Evolutionary conservation across 768 basidiomycete species (phyloP).

Genomic region (Xerocomellus intermedius): DNA sequence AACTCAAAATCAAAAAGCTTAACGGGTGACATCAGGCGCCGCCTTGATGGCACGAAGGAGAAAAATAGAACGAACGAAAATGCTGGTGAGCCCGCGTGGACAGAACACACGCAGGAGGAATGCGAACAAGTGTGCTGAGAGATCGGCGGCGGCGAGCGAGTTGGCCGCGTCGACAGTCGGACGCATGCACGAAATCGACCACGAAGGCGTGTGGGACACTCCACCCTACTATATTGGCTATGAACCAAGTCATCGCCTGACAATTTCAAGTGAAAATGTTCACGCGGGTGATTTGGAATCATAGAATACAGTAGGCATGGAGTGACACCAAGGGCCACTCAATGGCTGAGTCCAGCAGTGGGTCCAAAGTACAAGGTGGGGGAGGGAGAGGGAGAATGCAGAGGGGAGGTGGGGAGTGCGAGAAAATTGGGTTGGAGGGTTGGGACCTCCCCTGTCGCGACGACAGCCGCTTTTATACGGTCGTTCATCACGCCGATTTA

Average conservation of each 20-base stretch:
- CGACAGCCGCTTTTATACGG: conserved; percentile 20
- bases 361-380: conserved; percentile 1
- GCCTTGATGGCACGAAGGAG: background rate
- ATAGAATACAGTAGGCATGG: conserved; percentile 34
- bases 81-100: background rate
- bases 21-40: conserved; percentile 6
- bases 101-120: too few species aligned
- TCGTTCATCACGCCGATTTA: background rate
- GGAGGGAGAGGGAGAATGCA: background rate
- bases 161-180: background rate
- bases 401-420: conserved; percentile 16
- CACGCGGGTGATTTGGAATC: conserved; percentile 37
- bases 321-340: conserved; percentile 33
- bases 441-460: background rate
- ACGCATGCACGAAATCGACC: conserved; percentile 7
- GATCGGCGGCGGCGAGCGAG: background rate
- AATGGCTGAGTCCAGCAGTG: conserved; percentile 10
- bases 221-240: conserved; percentile 54
- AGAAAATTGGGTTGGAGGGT: conserved; percentile 16
- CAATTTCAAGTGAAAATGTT: conserved; percentile 36
- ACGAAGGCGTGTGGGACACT: conserved; percentile 35
- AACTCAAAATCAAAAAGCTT: conserved; percentile 30
- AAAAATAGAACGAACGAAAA: background rate
- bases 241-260: conserved; percentile 47
- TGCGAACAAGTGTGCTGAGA: background rate